phyloP scores from a whole-genome alignment of 1,139 yeast species.

The Pichia inconspicua region DNA sequence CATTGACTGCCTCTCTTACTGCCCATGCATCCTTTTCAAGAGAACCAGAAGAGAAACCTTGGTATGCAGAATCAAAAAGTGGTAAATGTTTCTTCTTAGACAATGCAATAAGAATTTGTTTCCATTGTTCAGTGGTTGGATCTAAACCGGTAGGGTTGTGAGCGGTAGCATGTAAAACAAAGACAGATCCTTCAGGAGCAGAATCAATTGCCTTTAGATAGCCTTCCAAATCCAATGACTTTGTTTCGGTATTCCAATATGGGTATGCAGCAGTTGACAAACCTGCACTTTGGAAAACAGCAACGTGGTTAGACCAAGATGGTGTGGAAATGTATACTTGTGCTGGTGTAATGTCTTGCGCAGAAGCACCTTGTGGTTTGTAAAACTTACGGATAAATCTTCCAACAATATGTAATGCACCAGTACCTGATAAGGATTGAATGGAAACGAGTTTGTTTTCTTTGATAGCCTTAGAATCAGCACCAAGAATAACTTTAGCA shows the following conservation, averaged over 20 bases:
- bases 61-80: slow-evolving; percentile 92
- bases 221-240: slow-evolving; percentile 61
- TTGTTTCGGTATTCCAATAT: slow-evolving; percentile 59
- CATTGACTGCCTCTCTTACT: slow-evolving; percentile 69
- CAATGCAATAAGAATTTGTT: slow-evolving; percentile 53
- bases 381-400: slow-evolving; percentile 56
- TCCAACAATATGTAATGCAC: slow-evolving; percentile 87
- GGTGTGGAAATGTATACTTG: slow-evolving; percentile 76
- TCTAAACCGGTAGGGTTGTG: slow-evolving; percentile 98
- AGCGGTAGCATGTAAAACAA: slow-evolving; percentile 90
- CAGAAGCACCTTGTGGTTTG: slow-evolving; percentile 32
- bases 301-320: slow-evolving; percentile 94
- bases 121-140: slow-evolving; percentile 84
- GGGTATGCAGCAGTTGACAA: slow-evolving; percentile 63
- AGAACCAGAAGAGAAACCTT: slow-evolving; percentile 93
- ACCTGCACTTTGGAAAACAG: slow-evolving; percentile 66
- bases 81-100: slow-evolving; percentile 65
- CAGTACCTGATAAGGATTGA: slow-evolving; percentile 92
- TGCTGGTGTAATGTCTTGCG: slow-evolving; percentile 27
- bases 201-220: slow-evolving; percentile 54
- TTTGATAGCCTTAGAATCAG: slow-evolving; percentile 45
- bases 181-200: slow-evolving; percentile 75
- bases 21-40: slow-evolving; percentile 81
- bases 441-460: slow-evolving; percentile 59
- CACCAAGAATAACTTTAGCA: slow-evolving; percentile 74